phyloP scores from a whole-genome alignment of 1,284 basidiomycete genomes.

The Ustilago hordei region DNA sequence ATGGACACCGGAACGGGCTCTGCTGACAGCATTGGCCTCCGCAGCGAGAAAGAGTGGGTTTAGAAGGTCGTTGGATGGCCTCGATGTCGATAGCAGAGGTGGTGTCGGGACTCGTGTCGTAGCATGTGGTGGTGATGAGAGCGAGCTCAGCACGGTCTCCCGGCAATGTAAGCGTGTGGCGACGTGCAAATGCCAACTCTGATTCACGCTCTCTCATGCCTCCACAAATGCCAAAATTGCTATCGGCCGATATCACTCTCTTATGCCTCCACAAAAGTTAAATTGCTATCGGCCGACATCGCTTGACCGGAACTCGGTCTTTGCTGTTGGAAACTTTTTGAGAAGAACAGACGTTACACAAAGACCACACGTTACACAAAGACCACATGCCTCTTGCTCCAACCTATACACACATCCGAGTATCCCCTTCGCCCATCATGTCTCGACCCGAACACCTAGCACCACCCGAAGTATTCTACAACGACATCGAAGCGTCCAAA shows the following conservation, averaged over 20 bases:
- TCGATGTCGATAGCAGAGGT: no score
- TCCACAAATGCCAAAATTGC: constrained; percentile 13
- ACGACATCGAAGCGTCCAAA: constrained; percentile 92
- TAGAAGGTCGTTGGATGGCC: no score
- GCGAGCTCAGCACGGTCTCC: constrained; percentile 2
- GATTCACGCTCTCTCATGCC: constrained; percentile 26
- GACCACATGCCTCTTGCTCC: not conserved
- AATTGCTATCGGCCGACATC: constrained; percentile 12
- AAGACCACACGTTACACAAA: not conserved
- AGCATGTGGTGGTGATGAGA: not conserved
- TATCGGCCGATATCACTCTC: constrained; percentile 23
- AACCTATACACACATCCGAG: not conserved
- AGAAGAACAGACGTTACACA: constrained; percentile 22
- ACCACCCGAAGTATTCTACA: constrained; percentile 98
- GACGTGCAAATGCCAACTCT: not conserved
- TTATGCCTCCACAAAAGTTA: constrained; percentile 45
- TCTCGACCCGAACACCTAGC: constrained; percentile 94
- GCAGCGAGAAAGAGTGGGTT: no score
- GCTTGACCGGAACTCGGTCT: constrained; percentile 17
- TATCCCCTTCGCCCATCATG: constrained; percentile 73
- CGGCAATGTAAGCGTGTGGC: constrained; percentile 43
- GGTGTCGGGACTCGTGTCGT: no score
- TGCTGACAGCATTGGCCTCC: no score
- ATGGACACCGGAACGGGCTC: no score
- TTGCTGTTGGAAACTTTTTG: constrained; percentile 31